A percentile compares a stretch with the other conserved stretches of the same genome.
Evolutionary conservation across 139 green algal genomes (phyloP).

Genomic region (Pycnococcus provasolii): DNA sequence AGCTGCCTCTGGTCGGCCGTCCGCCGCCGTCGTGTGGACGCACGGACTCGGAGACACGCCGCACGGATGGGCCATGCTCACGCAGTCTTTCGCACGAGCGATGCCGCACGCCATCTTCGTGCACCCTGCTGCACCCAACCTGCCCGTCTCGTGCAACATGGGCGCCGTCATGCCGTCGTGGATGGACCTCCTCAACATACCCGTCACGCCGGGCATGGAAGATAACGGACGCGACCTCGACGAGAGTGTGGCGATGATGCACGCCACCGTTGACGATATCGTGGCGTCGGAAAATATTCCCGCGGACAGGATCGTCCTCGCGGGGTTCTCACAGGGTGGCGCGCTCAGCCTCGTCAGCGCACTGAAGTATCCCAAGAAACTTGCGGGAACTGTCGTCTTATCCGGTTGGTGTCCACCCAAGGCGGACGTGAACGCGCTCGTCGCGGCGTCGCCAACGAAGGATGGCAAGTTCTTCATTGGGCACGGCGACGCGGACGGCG

Average conservation of each 20-base stretch:
- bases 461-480: too few species aligned
- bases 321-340: conserved; percentile 29
- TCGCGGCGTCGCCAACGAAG: too few species aligned
- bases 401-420: too few species aligned
- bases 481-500: too few species aligned
- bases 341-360: conserved; percentile 3
- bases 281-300: neutral
- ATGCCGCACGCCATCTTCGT: conserved; percentile 2
- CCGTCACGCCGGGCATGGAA: too few species aligned
- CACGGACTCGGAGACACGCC: conserved; percentile 24
- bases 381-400: conserved; percentile 2
- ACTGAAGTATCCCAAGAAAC: neutral
- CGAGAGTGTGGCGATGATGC: neutral
- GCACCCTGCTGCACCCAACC: conserved; percentile 19
- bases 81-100: neutral
- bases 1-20: neutral
- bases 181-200: conserved; percentile 18
- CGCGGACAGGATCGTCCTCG: conserved; percentile 23
- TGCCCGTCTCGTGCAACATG: conserved; percentile 22
- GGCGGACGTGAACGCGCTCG: too few species aligned
- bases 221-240: too few species aligned
- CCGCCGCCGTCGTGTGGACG: conserved; percentile 4
- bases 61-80: conserved; percentile 17
- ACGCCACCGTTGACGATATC: conserved; percentile 10
- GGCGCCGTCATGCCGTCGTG: conserved; percentile 26